phyloP scores from a whole-genome alignment of 306 rosid genomes.

The Vicia faba region DNA sequence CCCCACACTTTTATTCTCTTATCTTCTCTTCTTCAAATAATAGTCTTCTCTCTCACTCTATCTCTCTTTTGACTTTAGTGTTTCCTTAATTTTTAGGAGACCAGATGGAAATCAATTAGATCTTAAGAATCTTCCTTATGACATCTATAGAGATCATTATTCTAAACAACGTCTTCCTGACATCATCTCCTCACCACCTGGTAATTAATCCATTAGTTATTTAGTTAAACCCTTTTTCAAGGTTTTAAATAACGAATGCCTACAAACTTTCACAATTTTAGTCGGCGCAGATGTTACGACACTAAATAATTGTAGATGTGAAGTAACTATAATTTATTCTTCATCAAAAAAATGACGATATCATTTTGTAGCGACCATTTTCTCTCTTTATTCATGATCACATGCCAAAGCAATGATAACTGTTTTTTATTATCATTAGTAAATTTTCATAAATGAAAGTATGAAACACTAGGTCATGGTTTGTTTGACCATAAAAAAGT shows the following conservation, averaged over 20 bases:
- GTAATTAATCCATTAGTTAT: conserved; percentile 5
- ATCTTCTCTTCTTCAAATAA: neutral
- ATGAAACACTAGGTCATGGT: neutral
- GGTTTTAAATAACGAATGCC: too few species aligned
- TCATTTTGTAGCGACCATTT: too few species aligned
- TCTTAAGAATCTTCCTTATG: conserved; percentile 90
- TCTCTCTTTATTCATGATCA: neutral
- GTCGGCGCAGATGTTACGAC: too few species aligned
- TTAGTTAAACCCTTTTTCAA: too few species aligned
- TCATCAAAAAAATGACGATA: too few species aligned
- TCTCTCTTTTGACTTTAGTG: conserved; percentile 16
- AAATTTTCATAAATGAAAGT: neutral
- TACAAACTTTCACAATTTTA: too few species aligned
- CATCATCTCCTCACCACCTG: conserved; percentile 49
- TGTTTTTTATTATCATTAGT: neutral
- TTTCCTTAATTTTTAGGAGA: conserved; percentile 58
- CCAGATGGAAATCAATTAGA: conserved; percentile 75
- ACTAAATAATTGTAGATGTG: too few species aligned
- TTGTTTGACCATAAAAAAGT: neutral
- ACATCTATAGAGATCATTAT: conserved; percentile 42
- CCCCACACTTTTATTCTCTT: conserved; percentile 28
- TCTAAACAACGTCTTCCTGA: conserved; percentile 56
- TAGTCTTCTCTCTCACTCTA: neutral
- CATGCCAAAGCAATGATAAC: neutral
- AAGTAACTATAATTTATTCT: too few species aligned